Evolutionary conservation across 73 alveolate species (phyloP).

Genomic region (Vitrella brassicaformis): DNA sequence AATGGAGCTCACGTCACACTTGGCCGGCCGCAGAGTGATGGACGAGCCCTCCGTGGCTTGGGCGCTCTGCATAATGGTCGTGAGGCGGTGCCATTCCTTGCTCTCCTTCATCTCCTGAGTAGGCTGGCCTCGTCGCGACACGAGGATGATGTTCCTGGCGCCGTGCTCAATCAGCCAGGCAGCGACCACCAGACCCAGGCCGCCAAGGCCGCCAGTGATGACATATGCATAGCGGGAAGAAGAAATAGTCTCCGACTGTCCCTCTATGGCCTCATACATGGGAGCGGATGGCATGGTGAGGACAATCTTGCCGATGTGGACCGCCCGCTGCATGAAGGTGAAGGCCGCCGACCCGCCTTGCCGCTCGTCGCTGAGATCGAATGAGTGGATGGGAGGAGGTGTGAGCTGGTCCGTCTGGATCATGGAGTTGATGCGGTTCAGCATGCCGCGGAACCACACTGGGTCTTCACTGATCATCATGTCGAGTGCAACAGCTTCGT

Average conservation of each 20-base stretch:
- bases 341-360: not conserved
- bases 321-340: not conserved
- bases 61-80: not conserved
- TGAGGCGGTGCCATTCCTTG: not conserved
- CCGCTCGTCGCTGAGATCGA: not conserved
- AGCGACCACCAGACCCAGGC: slow-evolving; percentile 15
- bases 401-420: not conserved
- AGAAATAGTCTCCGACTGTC: no score
- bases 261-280: no score
- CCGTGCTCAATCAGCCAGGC: slow-evolving; percentile 15
- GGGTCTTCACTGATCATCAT: not conserved
- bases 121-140: slow-evolving; percentile 13
- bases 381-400: not conserved
- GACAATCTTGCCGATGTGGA: slow-evolving; percentile 9
- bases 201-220: slow-evolving; percentile 35
- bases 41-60: no score
- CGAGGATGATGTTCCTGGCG: slow-evolving; percentile 3
- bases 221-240: not conserved
- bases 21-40: no score
- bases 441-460: not conserved
- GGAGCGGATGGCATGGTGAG: not conserved
- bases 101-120: not conserved
- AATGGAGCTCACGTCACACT: not conserved
- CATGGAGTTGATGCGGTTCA: not conserved
- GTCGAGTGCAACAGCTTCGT: not conserved